These are phyloP conservation scores for Dictyostelium intermedium DNA, from an alignment of 78 protist genomes.

Conservation along the genomic window DNA sequence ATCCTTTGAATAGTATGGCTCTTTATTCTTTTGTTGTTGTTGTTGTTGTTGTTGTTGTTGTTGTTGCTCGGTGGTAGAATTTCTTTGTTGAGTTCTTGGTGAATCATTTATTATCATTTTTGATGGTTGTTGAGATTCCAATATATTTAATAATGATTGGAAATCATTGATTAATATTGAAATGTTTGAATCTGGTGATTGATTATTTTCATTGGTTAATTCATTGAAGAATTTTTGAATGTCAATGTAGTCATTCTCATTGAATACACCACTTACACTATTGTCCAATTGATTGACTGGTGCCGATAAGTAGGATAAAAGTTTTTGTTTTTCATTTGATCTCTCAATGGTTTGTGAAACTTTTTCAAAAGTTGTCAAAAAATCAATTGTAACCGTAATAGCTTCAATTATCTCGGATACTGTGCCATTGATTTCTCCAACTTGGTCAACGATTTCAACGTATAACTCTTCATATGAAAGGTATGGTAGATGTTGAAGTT, in stretches of 20 bases:
- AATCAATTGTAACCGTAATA: background rate
- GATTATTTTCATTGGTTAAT: background rate
- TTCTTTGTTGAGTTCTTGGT: background rate
- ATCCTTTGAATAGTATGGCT: background rate
- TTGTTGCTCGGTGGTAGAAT: background rate
- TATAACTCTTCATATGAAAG: background rate
- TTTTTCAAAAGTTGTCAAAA: background rate
- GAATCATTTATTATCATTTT: background rate
- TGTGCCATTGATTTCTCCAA: background rate
- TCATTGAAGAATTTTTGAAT: background rate
- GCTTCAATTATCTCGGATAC: background rate
- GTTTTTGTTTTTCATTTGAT: background rate
- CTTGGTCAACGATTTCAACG: background rate
- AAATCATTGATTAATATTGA: background rate
- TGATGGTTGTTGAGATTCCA: background rate
- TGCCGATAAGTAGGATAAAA: background rate
- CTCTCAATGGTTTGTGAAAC: background rate
- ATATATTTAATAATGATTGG: background rate
- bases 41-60: background rate
- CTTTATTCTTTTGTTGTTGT: background rate
- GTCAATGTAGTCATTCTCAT: background rate
- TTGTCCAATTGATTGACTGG: background rate
- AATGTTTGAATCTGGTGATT: background rate
- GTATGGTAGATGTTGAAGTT: background rate
- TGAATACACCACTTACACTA: background rate